phyloP scores from a whole-genome alignment of 2,329 filamentous ascomycete species.

The Penicillium decumbens region DNA sequence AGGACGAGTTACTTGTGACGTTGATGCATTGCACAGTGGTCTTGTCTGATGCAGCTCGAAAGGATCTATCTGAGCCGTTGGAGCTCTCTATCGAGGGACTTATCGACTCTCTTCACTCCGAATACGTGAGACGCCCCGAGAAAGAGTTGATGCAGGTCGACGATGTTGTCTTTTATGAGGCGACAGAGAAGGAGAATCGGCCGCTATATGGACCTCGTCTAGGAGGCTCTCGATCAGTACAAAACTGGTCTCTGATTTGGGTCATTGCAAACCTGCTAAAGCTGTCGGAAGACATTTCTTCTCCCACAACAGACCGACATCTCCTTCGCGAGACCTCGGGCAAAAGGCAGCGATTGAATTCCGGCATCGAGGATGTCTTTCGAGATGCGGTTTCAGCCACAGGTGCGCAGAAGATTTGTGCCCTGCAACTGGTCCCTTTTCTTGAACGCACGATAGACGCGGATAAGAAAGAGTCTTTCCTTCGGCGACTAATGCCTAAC shows the following conservation, averaged over 20 bases:
- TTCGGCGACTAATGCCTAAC: constrained; percentile 56
- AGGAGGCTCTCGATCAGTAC: constrained; percentile 34
- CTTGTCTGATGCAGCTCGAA: constrained; percentile 43
- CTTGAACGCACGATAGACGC: constrained; percentile 44
- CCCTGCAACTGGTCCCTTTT: constrained; percentile 54
- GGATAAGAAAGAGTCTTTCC: constrained; percentile 52
- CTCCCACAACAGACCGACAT: constrained; percentile 6
- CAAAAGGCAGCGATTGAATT: constrained; percentile 38
- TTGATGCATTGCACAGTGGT: constrained; percentile 63
- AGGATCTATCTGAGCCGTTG: constrained; percentile 39
- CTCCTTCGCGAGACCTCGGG: constrained; percentile 17
- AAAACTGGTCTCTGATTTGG: constrained; percentile 41
- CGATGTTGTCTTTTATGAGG: constrained; percentile 59
- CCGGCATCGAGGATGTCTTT: constrained; percentile 35
- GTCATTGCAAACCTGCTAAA: constrained; percentile 40
- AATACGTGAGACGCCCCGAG: constrained; percentile 69
- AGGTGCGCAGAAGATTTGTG: constrained; percentile 43
- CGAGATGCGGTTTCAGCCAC: constrained; percentile 35
- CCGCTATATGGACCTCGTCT: constrained; percentile 36
- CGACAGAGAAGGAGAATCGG: constrained; percentile 33
- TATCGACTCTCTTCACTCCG: constrained; percentile 65
- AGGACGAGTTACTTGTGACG: constrained; percentile 72
- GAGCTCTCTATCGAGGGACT: constrained; percentile 57
- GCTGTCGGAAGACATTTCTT: constrained; percentile 30
- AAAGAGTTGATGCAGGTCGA: constrained; percentile 71